Percentiles rank a stretch among this genome's conserved stretches.
phyloP scores from a whole-genome alignment of 2,329 filamentous ascomycete species.

The Verticillium alfalfae region DNA sequence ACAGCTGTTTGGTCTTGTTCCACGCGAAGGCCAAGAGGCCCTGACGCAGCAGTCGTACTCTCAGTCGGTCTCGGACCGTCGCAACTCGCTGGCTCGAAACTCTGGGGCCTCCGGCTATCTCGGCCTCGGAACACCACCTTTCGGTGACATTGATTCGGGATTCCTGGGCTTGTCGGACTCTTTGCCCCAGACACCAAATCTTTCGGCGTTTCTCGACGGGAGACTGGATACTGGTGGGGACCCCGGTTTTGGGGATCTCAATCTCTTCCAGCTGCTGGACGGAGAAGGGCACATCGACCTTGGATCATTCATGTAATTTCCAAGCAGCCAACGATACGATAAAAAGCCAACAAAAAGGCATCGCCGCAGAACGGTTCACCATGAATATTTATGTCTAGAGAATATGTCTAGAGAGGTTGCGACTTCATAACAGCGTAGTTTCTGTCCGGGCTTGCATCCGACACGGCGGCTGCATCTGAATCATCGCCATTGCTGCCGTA shows the following conservation, averaged over 20 bases:
- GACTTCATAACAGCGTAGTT: slow-evolving; percentile 2
- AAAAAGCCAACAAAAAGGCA: neutral
- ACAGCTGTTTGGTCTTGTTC: slow-evolving; percentile 45
- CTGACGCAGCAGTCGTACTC: neutral
- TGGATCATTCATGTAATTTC: slow-evolving; percentile 27
- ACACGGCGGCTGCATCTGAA: neutral
- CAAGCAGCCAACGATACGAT: neutral
- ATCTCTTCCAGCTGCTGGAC: slow-evolving; percentile 46
- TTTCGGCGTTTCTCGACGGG: slow-evolving; percentile 27
- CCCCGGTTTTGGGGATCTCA: slow-evolving; percentile 35
- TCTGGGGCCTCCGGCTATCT: slow-evolving; percentile 10
- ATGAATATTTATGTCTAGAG: neutral
- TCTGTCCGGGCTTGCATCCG: neutral
- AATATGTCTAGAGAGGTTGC: neutral
- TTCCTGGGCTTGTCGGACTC: slow-evolving; percentile 31
- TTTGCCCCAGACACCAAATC: slow-evolving; percentile 34
- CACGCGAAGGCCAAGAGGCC: slow-evolving; percentile 17
- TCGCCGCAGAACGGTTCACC: too few relatives aligned
- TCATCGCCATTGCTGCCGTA: neutral
- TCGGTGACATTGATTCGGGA: slow-evolving; percentile 29
- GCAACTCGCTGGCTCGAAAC: neutral
- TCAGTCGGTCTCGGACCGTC: neutral
- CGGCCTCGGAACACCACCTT: slow-evolving; percentile 20
- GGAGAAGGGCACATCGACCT: slow-evolving; percentile 48
- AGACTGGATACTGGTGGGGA: slow-evolving; percentile 33